Evolutionary conservation across 2,329 filamentous ascomycete species (phyloP), one percentile per base, ranked within the genome.

Genomic region (Bipolaris gigantea): DNA sequence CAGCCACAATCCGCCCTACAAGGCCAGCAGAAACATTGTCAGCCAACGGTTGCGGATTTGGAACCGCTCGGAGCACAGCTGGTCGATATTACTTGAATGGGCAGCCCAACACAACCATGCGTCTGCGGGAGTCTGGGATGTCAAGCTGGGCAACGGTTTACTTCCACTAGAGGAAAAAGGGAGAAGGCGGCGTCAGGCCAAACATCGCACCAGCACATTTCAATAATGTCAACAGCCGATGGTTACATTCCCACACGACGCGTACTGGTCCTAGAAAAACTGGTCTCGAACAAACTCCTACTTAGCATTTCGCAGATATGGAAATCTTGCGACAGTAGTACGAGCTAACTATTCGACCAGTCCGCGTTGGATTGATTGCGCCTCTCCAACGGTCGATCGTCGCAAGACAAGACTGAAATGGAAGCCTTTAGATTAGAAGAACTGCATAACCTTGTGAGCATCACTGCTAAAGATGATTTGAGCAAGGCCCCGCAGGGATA

Each of bases 381-480:
- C 4, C 5, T 23, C 19, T 39, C 7, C 21, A 40, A 25, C 6
- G 9, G 21, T 25, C n/a, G 13, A 9, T 25, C 5, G 38, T 40
- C 21, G 21, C 21, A 25, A 25, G 23, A 9, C 15, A 40, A 9
- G 13, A 40, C 21, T 4, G 11, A 40, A 40, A n/a, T 40, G 19
- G 38, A n/a, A 25, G 15, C n/a, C 11, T 15, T 25, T 21, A 7
- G 13, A 23, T 23, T 21, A 23, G 13, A 7, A 25, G 21, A 40
- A 25, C 21, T 4, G 38, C 23, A 40, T 18, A 50, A 51, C 50
- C 50, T 50, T 9, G 13, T n/a, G 51, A 53, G 43, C 34, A 32
- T 19, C 32, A 18, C 33, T 35, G 40, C 18, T 39, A 21, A 23
- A 42, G 30, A 38, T 23, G 13, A 25, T 18, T 25, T 23, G 13